A percentile compares a stretch with the other conserved stretches of the same genome.
Evolutionary conservation across 2,329 filamentous ascomycete species (phyloP).

Genomic region (Claviceps maximensis): DNA sequence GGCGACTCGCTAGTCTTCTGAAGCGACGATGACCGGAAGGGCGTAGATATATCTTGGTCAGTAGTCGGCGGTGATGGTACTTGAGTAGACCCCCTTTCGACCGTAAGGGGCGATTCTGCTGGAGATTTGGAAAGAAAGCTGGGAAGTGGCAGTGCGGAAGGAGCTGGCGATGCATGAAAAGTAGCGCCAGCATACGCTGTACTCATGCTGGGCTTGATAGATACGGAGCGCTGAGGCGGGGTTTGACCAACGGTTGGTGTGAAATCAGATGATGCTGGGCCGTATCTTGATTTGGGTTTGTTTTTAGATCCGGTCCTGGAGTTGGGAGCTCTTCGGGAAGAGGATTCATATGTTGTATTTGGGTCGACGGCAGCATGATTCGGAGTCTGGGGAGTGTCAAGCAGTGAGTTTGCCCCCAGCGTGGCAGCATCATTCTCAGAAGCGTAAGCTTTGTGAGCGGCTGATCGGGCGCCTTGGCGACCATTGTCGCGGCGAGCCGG

Average conservation of each 20-base stretch:
- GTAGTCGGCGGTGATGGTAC: slow-evolving; percentile 39
- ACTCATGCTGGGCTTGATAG: slow-evolving; percentile 30
- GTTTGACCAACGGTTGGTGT: slow-evolving; percentile 29
- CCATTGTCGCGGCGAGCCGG: slow-evolving; percentile 24
- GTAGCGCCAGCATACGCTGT: slow-evolving; percentile 81
- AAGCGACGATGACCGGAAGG: slow-evolving; percentile 24
- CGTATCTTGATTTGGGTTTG: slow-evolving; percentile 12
- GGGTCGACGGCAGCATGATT: slow-evolving; percentile 27
- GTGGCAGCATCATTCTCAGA: slow-evolving; percentile 39
- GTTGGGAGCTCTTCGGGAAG: slow-evolving; percentile 16
- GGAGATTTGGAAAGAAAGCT: slow-evolving; percentile 70
- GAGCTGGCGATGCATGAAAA: slow-evolving; percentile 88
- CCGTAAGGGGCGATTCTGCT: slow-evolving; percentile 42
- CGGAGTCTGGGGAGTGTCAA: slow-evolving; percentile 31
- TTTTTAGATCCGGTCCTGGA: slow-evolving; percentile 18
- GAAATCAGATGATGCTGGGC: slow-evolving; percentile 27
- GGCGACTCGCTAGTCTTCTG: slow-evolving; percentile 49
- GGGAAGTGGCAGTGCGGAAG: slow-evolving; percentile 79
- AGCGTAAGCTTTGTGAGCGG: slow-evolving; percentile 41
- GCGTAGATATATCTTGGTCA: slow-evolving; percentile 36
- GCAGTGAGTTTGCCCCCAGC: slow-evolving; percentile 20
- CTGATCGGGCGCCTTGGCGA: slow-evolving; percentile 27
- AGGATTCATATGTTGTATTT: slow-evolving; percentile 14
- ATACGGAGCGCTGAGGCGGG: slow-evolving; percentile 25
- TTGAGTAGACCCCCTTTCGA: slow-evolving; percentile 21